Conservation (phyloP, 306 rosid species). For the Cucurbita ficifolia region DNA sequence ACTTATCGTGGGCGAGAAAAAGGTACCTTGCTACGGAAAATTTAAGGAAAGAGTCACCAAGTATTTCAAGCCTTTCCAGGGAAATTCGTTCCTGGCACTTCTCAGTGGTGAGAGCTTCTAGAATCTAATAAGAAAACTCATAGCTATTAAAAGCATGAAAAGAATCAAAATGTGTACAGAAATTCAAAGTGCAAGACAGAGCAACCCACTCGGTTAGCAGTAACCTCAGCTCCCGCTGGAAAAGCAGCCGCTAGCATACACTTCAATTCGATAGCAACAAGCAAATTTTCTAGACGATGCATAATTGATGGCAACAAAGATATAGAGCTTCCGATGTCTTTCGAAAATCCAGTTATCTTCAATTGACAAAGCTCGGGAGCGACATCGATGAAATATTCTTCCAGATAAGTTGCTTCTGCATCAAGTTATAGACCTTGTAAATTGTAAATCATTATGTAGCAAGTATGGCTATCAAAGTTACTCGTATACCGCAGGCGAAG, state of each 20-base stretch:
- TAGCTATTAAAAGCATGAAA: slow-evolving; percentile 7
- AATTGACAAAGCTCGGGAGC: slow-evolving; percentile 85
- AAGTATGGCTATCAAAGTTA: not conserved
- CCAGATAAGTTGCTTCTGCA: slow-evolving; percentile 45
- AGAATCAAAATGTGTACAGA: slow-evolving; percentile 1
- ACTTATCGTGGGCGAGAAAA: slow-evolving; percentile 46
- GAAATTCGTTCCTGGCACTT: slow-evolving; percentile 84
- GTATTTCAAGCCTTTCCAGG: slow-evolving; percentile 94
- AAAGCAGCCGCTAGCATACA: slow-evolving; percentile 32
- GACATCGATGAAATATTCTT: slow-evolving; percentile 43
- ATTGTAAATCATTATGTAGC: not conserved
- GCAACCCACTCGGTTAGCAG: slow-evolving; percentile 46
- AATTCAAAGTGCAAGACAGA: not conserved
- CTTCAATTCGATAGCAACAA: slow-evolving; percentile 86
- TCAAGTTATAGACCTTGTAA: slow-evolving; percentile 2
- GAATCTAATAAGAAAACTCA: slow-evolving; percentile 36
- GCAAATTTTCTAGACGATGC: slow-evolving; percentile 88
- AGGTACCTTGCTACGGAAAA: slow-evolving; percentile 66
- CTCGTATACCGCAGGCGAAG: not conserved
- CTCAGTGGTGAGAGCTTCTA: slow-evolving; percentile 92
- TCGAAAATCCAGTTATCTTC: slow-evolving; percentile 78
- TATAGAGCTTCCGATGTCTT: slow-evolving; percentile 86
- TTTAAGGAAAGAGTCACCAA: slow-evolving; percentile 93
- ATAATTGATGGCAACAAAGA: slow-evolving; percentile 85
- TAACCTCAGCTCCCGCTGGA: slow-evolving; percentile 66